Evolutionary conservation across 345 rosid genomes (phyloP).

Genomic region (Triadica sebifera): DNA sequence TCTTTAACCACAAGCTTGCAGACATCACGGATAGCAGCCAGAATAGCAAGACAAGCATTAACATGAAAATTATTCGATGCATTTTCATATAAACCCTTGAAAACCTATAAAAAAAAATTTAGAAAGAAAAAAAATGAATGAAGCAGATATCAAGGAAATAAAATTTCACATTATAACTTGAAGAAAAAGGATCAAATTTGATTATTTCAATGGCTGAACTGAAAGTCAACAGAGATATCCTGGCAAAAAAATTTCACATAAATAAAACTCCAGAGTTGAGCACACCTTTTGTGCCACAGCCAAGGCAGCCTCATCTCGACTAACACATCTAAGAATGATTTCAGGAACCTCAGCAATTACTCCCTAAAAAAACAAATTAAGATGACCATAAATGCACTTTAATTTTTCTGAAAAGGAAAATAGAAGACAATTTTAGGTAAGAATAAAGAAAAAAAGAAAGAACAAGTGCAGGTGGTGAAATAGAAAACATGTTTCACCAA

Average conservation of each 20-base stretch:
- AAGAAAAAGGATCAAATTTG: background rate
- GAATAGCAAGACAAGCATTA: constrained; percentile 74
- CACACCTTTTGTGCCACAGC: constrained; percentile 92
- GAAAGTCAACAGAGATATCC: background rate
- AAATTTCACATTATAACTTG: background rate
- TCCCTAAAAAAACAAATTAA: constrained; percentile 44
- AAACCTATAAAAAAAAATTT: constrained; percentile 47
- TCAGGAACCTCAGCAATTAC: constrained; percentile 89
- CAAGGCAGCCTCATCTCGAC: constrained; percentile 94
- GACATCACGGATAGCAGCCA: constrained; percentile 89
- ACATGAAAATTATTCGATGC: constrained; percentile 71
- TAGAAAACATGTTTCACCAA: background rate
- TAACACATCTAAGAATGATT: constrained; percentile 84
- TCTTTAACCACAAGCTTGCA: constrained; percentile 92
- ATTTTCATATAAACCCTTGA: constrained; percentile 85
- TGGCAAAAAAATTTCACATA: background rate
- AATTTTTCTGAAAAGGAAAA: background rate
- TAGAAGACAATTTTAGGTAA: too few relatives aligned
- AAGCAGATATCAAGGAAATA: background rate
- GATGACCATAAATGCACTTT: background rate
- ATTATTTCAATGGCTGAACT: background rate
- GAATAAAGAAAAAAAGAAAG: background rate
- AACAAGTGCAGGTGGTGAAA: background rate
- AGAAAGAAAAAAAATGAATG: background rate
- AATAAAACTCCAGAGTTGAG: background rate